Evolutionary conservation across 202 grass and related monocot genomes (phyloP), one percentile per base, ranked within the genome.

Genomic region (Hordeum pubiflorum): DNA sequence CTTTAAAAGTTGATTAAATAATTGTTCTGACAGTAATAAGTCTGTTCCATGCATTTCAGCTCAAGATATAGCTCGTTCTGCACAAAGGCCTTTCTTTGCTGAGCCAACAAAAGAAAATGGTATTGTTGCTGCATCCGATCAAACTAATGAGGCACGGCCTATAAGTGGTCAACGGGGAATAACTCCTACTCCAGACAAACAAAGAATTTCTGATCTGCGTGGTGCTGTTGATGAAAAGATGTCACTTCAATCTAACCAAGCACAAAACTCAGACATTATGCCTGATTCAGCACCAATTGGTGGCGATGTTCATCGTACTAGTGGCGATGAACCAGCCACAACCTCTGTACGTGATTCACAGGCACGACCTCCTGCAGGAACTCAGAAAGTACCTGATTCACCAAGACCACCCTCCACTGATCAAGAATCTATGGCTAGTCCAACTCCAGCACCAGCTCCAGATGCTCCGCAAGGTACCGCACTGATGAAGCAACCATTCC

Each of bases 61-160:
- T 66, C 69, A 46, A 80, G 83, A 75, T 59, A 37, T 23, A 6
- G 7, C 29, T 36, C 85, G 5, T 86, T 23, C 58, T 65, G 15
- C 12, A 17, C 33, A 74, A 14, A 48, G 13, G 1, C 1, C 74
- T 73, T 37, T 2, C 21, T 74, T 68, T 83, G 13, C 10, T 74
- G 75, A 73, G 10, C 44, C 58, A 66, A 78, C 6, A 31, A 58
- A 72, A 64, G 24, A 83, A 65, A 27, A 78, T 12, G n/a, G n/a
- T 58, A 11, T 34, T 58, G 48, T 13, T 58, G 6, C 34, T 68
- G 2, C 48, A 67, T 22, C 68, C 12, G 59, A 12, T 76, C 70
- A 65, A 76, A 32, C 56, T 29, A 39, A 10, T 4, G 4, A n/a
- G 22, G 22, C 57, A 46, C 55, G 14, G 41, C 44, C 18, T 62